Evolutionary conservation across 768 basidiomycete species (phyloP).

Genomic region (Neoboletus brunneissimus): DNA sequence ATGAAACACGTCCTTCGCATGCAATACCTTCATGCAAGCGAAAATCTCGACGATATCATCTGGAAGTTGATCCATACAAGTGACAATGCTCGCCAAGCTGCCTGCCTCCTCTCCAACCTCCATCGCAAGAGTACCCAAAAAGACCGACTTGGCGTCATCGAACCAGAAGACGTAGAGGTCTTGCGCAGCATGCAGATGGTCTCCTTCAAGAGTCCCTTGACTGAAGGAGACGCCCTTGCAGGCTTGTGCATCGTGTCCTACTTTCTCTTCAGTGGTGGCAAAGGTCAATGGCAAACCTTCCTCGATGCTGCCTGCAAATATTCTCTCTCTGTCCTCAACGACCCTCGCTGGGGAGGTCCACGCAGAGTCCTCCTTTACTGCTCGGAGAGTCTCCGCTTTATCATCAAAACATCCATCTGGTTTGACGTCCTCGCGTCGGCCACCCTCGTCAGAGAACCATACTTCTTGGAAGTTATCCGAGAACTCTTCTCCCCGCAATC

Average conservation of each 20-base stretch:
- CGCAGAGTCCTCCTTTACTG: slow-evolving; percentile 45
- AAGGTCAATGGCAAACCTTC: slow-evolving; percentile 66
- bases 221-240: slow-evolving; percentile 73
- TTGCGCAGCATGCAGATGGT: slow-evolving; percentile 25
- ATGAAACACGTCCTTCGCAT: slow-evolving; percentile 58
- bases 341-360: slow-evolving; percentile 37
- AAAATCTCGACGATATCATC: slow-evolving; percentile 45
- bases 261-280: slow-evolving; percentile 75
- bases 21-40: slow-evolving; percentile 69
- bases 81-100: slow-evolving; percentile 52
- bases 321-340: slow-evolving; percentile 47
- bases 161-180: slow-evolving; percentile 24
- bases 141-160: slow-evolving; percentile 18
- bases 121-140: slow-evolving; percentile 39
- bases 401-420: slow-evolving; percentile 84
- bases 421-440: slow-evolving; percentile 81
- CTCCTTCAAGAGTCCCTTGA: slow-evolving; percentile 26
- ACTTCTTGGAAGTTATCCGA: slow-evolving; percentile 54
- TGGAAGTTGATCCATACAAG: slow-evolving; percentile 47
- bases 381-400: slow-evolving; percentile 57
- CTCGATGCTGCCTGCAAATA: slow-evolving; percentile 59
- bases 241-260: slow-evolving; percentile 73
- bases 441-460: slow-evolving; percentile 59
- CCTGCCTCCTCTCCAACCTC: slow-evolving; percentile 60
- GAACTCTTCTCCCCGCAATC: slow-evolving; percentile 44